Evolutionary conservation across 805 yeast species (phyloP), one percentile per base, ranked within the genome.

Genomic region (Hanseniaspora lindneri): DNA sequence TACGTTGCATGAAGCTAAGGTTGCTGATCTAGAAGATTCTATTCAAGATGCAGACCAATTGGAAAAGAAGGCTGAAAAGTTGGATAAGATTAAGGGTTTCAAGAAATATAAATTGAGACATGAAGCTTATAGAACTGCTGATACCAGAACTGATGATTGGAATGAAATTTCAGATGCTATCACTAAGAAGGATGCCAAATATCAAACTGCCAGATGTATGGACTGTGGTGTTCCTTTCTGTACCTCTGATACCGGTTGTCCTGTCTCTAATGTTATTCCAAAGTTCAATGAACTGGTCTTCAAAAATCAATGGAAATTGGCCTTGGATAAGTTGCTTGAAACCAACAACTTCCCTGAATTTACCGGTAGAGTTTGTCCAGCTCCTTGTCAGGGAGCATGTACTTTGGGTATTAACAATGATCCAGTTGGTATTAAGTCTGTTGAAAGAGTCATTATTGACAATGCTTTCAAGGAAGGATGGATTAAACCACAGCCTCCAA

Each of bases 211-310:
- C 14, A 79, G 98, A 67, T 89, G 98, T 75, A 89, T 92, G 95
- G 97, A 89, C 68, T 89, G 98, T 73, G 98, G 98, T 72, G 94
- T 92, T 58, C 98, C 98, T 51, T 89, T 89, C 77, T 89, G 98
- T 73, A 94, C 89, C 61, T 82, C 95, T 41, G 97, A 89, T 66
- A 83, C 95, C 39, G 98, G 98, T 52, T 89, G 98, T 71, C 98
- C 98, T 47, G 83, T 89, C 56, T 87, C 96, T 47, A 89, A 89
- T 68, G 80, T 89, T 58, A 89, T 89, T 71, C 98, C 98, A 54
- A 88, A 89, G 68, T 92, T 96, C 89, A 92, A 89, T 66, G 97
- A 88, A 64, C 75, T 92, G 56, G 95, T 89, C 17, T 89, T 87
- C 77, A 77, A 87, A 66, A 89, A 86, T 66, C 79, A 89, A 62